A percentile compares a stretch with the other conserved stretches of the same genome.
Evolutionary conservation across 31 red algal genomes (phyloP).

Genomic region (Asparagopsis taxiformis): DNA sequence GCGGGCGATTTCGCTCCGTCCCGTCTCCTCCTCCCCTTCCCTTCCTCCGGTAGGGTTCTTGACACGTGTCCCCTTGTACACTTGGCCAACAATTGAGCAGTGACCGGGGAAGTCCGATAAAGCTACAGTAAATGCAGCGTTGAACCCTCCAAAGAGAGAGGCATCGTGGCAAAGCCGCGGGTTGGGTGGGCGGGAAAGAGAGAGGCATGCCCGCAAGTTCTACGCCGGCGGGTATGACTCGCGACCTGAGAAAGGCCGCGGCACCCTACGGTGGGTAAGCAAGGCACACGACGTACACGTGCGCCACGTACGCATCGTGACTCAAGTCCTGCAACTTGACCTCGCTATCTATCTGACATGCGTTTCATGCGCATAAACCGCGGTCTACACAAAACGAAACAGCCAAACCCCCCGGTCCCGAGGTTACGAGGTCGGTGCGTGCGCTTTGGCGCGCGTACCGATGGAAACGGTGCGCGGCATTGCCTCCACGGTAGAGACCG

Average conservation of each 20-base stretch:
- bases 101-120: too few species aligned
- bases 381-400: conserved; percentile 8
- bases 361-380: conserved; percentile 18
- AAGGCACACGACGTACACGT: neutral
- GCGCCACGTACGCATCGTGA: conserved; percentile 17
- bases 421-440: too few species aligned
- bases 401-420: too few species aligned
- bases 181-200: conserved; percentile 3
- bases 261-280: conserved; percentile 1
- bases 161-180: conserved; percentile 7
- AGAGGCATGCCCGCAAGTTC: conserved; percentile 4
- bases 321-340: conserved; percentile 10
- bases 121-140: conserved; percentile 13
- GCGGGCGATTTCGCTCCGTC: too few species aligned
- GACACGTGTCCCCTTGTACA: too few species aligned
- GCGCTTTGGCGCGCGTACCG: too few species aligned
- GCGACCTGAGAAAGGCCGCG: neutral
- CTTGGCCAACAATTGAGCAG: too few species aligned
- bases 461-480: too few species aligned
- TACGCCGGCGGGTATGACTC: conserved; percentile 10
- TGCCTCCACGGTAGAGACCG: too few species aligned
- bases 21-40: too few species aligned
- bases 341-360: conserved; percentile 15
- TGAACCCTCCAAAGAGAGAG: conserved; percentile 2
- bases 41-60: too few species aligned